A percentile compares a stretch with the other conserved stretches of the same genome.
phyloP scores from a whole-genome alignment of 768 basidiomycete species.

The Lentinula sp. region DNA sequence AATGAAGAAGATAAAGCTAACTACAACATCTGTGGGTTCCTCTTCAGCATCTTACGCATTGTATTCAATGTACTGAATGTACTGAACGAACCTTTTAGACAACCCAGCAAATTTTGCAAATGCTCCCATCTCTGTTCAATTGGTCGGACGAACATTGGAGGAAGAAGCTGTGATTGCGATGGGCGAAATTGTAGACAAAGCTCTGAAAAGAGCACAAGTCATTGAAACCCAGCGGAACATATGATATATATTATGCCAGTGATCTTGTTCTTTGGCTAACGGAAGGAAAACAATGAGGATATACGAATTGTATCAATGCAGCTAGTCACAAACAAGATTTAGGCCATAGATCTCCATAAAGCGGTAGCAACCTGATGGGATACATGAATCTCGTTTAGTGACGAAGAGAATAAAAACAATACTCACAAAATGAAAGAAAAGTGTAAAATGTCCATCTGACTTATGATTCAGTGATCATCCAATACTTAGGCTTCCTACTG shows the following conservation, averaged over 20 bases:
- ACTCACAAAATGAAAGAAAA: not conserved
- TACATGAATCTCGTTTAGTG: not conserved
- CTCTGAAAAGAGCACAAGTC: slow-evolving; percentile 26
- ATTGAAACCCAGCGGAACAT: not conserved
- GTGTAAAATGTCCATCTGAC: not conserved
- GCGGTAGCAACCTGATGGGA: not conserved
- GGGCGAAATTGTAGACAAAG: slow-evolving; percentile 57
- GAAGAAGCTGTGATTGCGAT: slow-evolving; percentile 72
- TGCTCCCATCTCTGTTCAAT: slow-evolving; percentile 59
- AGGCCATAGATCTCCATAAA: not conserved
- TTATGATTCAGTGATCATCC: slow-evolving; percentile 17
- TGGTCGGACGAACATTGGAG: slow-evolving; percentile 64
- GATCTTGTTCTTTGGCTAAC: not conserved
- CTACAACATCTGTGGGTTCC: slow-evolving; percentile 47
- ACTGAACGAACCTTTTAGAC: slow-evolving; percentile 33
- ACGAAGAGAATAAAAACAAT: not conserved
- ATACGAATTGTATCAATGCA: not conserved
- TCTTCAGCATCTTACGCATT: not conserved
- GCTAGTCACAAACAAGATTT: not conserved
- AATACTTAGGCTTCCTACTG: slow-evolving; percentile 57
- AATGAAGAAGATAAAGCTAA: slow-evolving; percentile 38
- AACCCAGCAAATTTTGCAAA: slow-evolving; percentile 47
- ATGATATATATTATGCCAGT: not conserved
- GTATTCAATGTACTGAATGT: not conserved
- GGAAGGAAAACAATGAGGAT: slow-evolving; percentile 2